These are phyloP conservation scores for Aspergillus sp. DNA, from an alignment of 2,329 filamentous ascomycete genomes.

Conservation along the genomic window DNA sequence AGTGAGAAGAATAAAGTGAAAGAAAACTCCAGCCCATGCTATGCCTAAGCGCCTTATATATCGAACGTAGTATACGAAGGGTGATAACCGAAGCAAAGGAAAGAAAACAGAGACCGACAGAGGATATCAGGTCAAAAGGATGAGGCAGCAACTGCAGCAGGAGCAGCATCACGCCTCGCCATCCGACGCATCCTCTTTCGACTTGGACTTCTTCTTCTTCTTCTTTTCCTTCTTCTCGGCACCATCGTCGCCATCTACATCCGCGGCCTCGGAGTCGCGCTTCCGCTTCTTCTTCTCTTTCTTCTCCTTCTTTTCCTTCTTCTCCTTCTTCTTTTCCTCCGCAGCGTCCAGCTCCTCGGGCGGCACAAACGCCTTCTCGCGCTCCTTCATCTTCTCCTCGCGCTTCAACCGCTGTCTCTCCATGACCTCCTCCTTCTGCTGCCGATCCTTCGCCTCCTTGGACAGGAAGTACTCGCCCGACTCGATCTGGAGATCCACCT, in stretches of 20 bases:
- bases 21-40: slow-evolving; percentile 42
- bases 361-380: slow-evolving; percentile 82
- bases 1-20: slow-evolving; percentile 14
- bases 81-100: slow-evolving; percentile 3
- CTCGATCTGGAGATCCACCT: slow-evolving; percentile 97
- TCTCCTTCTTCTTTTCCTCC: slow-evolving; percentile 52
- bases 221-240: slow-evolving; percentile 65
- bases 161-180: slow-evolving; percentile 24
- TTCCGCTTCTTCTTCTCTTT: slow-evolving; percentile 50
- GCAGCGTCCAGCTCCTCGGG: slow-evolving; percentile 71
- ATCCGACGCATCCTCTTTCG: slow-evolving; percentile 32
- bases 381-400: slow-evolving; percentile 81
- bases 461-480: slow-evolving; percentile 94
- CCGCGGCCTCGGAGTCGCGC: slow-evolving; percentile 38
- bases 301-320: slow-evolving; percentile 44
- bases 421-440: slow-evolving; percentile 73
- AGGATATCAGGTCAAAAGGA: slow-evolving; percentile 15
- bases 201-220: slow-evolving; percentile 49
- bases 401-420: slow-evolving; percentile 86
- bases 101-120: slow-evolving; percentile 19
- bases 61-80: slow-evolving; percentile 14
- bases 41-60: slow-evolving; percentile 38
- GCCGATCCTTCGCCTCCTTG: slow-evolving; percentile 88
- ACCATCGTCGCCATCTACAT: slow-evolving; percentile 36
- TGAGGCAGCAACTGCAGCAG: background rate